Evolutionary conservation across 306 rosid species (phyloP), one percentile per base, ranked within the genome.

Genomic region (Acmispon strigosus): DNA sequence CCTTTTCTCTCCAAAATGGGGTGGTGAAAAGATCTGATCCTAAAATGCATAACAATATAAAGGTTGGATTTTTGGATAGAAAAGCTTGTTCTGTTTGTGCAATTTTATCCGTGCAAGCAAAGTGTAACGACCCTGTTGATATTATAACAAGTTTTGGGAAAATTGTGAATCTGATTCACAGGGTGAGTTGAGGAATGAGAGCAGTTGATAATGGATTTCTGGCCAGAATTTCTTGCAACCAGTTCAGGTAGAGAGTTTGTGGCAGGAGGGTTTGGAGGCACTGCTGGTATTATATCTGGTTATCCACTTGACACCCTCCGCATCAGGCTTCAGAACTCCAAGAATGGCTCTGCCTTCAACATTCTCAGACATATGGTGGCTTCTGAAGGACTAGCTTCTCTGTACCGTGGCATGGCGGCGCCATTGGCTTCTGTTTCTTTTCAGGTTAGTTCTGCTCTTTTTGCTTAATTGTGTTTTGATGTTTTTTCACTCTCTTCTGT

Each of bases 261-360:
- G 15, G 98, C 97, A 0, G 97, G 97, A 14, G 97, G 98, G 0
- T 77, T 83, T 66, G 97, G 98, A 48, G 99, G 99, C 50, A 72
- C 82, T 43, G 99, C 99, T 22, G 97, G 97, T 48, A 37, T 94
- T 4, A 9, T 94, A 41, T 84, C 96, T 6, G 97, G 99, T 42
- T 86, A 89, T 59, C 99, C 96, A 1, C 85, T 94, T 7, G 97
- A 94, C 66, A 94, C 99, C 7, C 80, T 94, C 10, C 78, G 96
- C 0, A 27, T 94, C 62, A 78, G 80, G 49, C 90, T 86, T 41
- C 97, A 94, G 15, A 43, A 66, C 72, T 74, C 90, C 1, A 57
- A 45, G 36, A 64, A 78, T 13, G 91, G 85, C 18, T 89, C 97
- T 42, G 92, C 96, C 10, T 70, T 73, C 62, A 18, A 4, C 59